Base-by-base conservation (phyloP, 2,329 filamentous ascomycete species). In the Chaetomiaceae sp. region DNA sequence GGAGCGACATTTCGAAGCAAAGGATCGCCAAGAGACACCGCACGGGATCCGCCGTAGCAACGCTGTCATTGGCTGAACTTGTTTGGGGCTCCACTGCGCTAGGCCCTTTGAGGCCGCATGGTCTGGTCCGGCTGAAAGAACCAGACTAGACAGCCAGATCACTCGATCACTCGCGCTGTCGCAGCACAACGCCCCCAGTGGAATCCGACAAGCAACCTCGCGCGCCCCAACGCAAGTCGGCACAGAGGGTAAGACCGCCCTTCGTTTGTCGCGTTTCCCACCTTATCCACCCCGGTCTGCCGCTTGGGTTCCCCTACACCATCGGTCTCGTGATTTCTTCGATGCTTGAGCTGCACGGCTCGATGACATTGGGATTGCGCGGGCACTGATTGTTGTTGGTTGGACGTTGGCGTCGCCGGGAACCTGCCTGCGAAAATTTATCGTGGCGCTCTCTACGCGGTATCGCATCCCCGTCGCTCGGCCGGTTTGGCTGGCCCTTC, bases 211-310 rank as follows among this genome's bases (percentile, higher is more conserved):
- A 63, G 54, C 59, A 60, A 59, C 57, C n/a, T 50, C 63, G 57
- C 62, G 56, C 59, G 52, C 57, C 46, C 59, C 51, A 27, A 52
- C 39, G 50, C 45, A 53, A 31, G 27, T 40, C 49, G 57, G 60
- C 54, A 63, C 65, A 65, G 67, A 69, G 66, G n/a, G 66, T 69
- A 67, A 68, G 66, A 67, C 65, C 60, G 61, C 55, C 54, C 61
- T 64, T 63, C 55, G 48, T 61, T 58, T 56, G 45, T 61, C 53
- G 42, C 58, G 59, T 61, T 61, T 61, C 61, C 62, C 62, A 47
- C 64, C 60, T 62, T 64, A 63, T 65, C 63, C 63, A 58, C 61
- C 64, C 64, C 58, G 61, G 61, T 56, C 57, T 58, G 56, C 60
- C 64, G 63, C 64, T 65, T 63, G 47, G 61, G 60, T 57, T 59